Conservation (phyloP, 805 yeast genomes). For the Metschnikowia drakensbergensis region DNA sequence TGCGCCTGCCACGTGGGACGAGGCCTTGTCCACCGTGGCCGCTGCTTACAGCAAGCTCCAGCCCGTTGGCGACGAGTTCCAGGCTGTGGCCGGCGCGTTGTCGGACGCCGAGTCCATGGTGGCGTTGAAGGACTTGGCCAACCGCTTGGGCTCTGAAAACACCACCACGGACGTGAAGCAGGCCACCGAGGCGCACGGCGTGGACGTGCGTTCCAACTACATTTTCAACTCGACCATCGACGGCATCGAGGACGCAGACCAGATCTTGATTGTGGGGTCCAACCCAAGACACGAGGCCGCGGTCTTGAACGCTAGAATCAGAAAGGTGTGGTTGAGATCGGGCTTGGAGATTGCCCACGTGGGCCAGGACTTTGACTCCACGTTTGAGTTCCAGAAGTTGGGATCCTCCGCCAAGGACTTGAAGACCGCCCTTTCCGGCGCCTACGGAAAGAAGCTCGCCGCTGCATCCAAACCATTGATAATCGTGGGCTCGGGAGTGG, state of each 20-base stretch:
- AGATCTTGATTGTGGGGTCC: slow-evolving; percentile 74
- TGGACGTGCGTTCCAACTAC: slow-evolving; percentile 74
- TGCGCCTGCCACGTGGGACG: slow-evolving; percentile 81
- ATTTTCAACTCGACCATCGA: slow-evolving; percentile 74
- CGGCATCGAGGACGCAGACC: slow-evolving; percentile 82
- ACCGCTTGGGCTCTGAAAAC: slow-evolving; percentile 77
- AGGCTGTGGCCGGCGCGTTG: slow-evolving; percentile 79
- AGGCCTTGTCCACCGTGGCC: slow-evolving; percentile 68
- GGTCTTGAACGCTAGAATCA: slow-evolving; percentile 76
- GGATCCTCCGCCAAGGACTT: slow-evolving; percentile 61
- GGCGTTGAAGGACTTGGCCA: slow-evolving; percentile 73
- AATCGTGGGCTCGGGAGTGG: slow-evolving; percentile 76
- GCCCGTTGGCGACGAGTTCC: slow-evolving; percentile 67
- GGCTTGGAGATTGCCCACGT: slow-evolving; percentile 65
- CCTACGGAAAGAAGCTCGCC: slow-evolving; percentile 62
- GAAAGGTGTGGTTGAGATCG: slow-evolving; percentile 74
- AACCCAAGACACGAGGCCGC: slow-evolving; percentile 91
- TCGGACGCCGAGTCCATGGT: slow-evolving; percentile 81
- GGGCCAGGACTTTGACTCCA: slow-evolving; percentile 75
- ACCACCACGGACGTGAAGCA: slow-evolving; percentile 65
- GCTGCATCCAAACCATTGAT: slow-evolving; percentile 71
- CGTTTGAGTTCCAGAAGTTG: slow-evolving; percentile 60
- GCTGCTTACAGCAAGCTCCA: slow-evolving; percentile 51
- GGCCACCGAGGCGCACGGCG: slow-evolving; percentile 57
- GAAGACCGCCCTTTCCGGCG: slow-evolving; percentile 58